Base-by-base conservation (phyloP, 2,329 filamentous ascomycete species). In the Microascus cirrosus region DNA sequence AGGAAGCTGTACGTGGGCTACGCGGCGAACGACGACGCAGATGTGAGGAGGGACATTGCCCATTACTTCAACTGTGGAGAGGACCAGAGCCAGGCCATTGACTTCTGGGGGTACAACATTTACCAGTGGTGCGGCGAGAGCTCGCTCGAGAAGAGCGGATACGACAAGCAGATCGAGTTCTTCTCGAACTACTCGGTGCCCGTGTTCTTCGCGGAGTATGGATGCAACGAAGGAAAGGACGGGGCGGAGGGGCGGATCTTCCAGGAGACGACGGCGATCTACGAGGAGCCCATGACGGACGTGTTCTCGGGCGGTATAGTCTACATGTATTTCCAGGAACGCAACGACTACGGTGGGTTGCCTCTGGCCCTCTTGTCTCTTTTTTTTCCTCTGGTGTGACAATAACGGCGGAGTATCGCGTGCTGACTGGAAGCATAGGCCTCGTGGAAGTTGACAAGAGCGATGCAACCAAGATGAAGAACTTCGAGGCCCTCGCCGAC, bases 101-200 rank as follows among this genome's bases (percentile, higher is more conserved):
- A 99, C 74, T 97, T 95, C 80, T 99, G 92, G 89, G 94, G 94
- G 60, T 97, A 97, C 86, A 99, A 99, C 81, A 96, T 97, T 76
- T 99, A 99, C 82, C 95, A 92, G 57, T 99, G 94, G 94, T 99
- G 94, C 71, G 94, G 93, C 65, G 73, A 92, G 65, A 95, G 89
- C 68, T 83, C 78, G 66, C 94, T 87, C 76, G 68, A 78, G 39
- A 69, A 79, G 60, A 96, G 94, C 3, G 90, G 90, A 58, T 99
- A 92, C 75, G 79, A 86, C 63, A 80, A 84, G 59, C 88, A 93
- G 71, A 91, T 91, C 65, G 73, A 89, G 63, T 93, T 96, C 75
- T 99, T 96, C 77, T 72, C 78, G 60, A 83, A 86, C 70, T 99
- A 94, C 80, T 90, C 89, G 11, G 90, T 97, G 2, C 94, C 94